Evolutionary conservation across 331 rosid genomes (phyloP).

Genomic region (Pyracantha coccinea): DNA sequence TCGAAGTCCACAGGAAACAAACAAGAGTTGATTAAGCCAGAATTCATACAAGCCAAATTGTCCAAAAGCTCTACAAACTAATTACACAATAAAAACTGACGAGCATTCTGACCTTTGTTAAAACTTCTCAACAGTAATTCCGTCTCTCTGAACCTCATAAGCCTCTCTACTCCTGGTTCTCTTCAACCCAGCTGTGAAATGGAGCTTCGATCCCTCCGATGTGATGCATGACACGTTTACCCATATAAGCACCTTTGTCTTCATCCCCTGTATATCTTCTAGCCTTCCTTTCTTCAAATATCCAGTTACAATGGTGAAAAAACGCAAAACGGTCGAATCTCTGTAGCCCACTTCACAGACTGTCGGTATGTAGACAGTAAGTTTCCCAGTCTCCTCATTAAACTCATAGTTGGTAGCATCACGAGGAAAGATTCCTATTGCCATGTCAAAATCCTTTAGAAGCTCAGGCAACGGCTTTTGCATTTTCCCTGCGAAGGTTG

Average conservation of each 20-base stretch:
- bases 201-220: slow-evolving; percentile 73
- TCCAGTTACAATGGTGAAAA: slow-evolving; percentile 62
- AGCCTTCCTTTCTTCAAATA: slow-evolving; percentile 91
- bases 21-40: slow-evolving; percentile 12
- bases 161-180: slow-evolving; percentile 83
- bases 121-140: slow-evolving; percentile 69
- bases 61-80: slow-evolving; percentile 4
- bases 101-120: slow-evolving; percentile 15
- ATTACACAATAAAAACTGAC: slow-evolving; percentile 7
- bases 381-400: slow-evolving; percentile 72
- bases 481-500: slow-evolving; percentile 59
- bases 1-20: slow-evolving; percentile 13
- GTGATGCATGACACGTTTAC: slow-evolving; percentile 64
- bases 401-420: slow-evolving; percentile 95
- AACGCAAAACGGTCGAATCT: slow-evolving; percentile 83
- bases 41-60: slow-evolving; percentile 14
- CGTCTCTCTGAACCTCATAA: slow-evolving; percentile 80
- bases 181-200: slow-evolving; percentile 84
- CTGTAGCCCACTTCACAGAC: slow-evolving; percentile 78
- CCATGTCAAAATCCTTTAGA: slow-evolving; percentile 74
- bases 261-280: slow-evolving; percentile 75
- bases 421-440: slow-evolving; percentile 82
- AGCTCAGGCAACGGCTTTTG: slow-evolving; percentile 80
- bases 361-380: slow-evolving; percentile 63
- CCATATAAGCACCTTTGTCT: slow-evolving; percentile 93